Evolutionary conservation across 805 yeast genomes (phyloP), one percentile per base, ranked within the genome.

Genomic region (Ogataea nakhonphanomensis): DNA sequence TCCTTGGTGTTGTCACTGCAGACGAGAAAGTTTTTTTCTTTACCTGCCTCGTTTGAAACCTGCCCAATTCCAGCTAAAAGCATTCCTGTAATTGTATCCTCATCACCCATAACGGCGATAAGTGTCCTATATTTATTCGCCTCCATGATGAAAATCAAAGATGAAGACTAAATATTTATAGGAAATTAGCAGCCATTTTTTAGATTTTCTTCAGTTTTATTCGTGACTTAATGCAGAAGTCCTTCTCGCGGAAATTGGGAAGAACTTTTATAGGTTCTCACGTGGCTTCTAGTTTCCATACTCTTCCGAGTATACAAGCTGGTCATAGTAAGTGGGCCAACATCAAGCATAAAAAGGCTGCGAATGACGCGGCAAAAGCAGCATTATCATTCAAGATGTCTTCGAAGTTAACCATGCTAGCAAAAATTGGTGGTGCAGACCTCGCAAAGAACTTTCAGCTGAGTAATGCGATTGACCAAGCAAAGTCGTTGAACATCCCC

Each of bases 251-350:
- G 20, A 17, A 5, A 17, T 17, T 5, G 5, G 20, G 20, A 17
- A 17, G 20, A 17, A 17, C 20, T 17, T 17, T 17, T 17, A 4
- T 17, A 5, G 5, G 20, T 5, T 5, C 5, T 17, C 20, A 17
- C 20, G 3, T 17, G 20, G 20, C 20, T 17, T 17, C 20, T 17
- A 17, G 20, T 17, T 17, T 17, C 20, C 20, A 17, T 17, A 17
- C 20, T 17, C 5, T 5, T 17, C 30, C 5, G 8, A n/a, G n/a
- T 30, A 4, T 20, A 20, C 13, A 26, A n/a, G 79, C 88, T 0
- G 99, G 99, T 1, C 99, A 91, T 62, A 83, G 87, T 26, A 91
- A 90, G 63, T 91, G 99, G 99, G 86, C 95, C 30, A 87, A 85
- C 34, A 91, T 93, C 51, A 84, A 89, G 57, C 97, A 89, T 58